Conservation (phyloP, 495 filamentous ascomycete genomes). For the Neurospora sp. region DNA sequence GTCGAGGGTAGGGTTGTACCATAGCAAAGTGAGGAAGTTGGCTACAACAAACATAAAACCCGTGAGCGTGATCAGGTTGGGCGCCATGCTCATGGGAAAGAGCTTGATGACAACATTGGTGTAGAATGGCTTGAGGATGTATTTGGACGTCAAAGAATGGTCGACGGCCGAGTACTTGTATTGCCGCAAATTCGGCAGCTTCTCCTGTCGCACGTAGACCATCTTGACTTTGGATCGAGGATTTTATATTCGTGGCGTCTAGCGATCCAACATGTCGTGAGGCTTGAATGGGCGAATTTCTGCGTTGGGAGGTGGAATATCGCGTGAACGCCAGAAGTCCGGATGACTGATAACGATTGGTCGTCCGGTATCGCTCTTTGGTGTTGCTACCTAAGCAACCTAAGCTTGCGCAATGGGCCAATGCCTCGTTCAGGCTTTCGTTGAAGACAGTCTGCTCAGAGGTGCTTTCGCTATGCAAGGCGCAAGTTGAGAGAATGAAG, state of each 20-base stretch:
- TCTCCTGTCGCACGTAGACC: conserved; percentile 86
- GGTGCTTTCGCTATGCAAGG: background rate
- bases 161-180: conserved; percentile 93
- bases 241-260: background rate
- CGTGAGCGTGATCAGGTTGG: conserved; percentile 72
- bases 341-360: background rate
- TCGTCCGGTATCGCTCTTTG: background rate
- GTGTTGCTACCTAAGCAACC: background rate
- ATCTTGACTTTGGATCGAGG: conserved; percentile 25
- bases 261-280: background rate
- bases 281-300: background rate
- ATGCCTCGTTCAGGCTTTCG: background rate
- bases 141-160: conserved; percentile 77
- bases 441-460: background rate
- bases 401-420: background rate
- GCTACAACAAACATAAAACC: conserved; percentile 86
- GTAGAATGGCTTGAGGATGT: conserved; percentile 95
- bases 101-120: conserved; percentile 84
- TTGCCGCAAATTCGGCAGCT: conserved; percentile 73
- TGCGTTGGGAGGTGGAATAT: background rate
- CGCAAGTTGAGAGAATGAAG: background rate
- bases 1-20: conserved; percentile 92
- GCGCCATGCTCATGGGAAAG: conserved; percentile 94
- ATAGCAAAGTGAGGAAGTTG: conserved; percentile 88
- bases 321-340: background rate